Percentiles rank a stretch among this genome's conserved stretches.
Evolutionary conservation across 2,329 filamentous ascomycete genomes (phyloP).

Genomic region (Epichloe coenophiala): DNA sequence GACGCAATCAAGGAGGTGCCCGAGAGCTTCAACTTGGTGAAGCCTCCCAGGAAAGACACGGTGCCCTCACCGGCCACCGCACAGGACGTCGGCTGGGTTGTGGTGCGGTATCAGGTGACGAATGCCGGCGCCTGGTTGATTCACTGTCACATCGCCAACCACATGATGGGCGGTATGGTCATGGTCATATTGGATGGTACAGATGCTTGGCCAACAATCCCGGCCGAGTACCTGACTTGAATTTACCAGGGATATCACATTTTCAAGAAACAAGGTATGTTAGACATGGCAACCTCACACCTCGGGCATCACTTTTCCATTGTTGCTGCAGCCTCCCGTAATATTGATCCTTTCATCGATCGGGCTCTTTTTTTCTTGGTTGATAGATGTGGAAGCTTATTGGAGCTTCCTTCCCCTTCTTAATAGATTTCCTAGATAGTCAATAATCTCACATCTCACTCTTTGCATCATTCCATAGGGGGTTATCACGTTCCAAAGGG

Average conservation of each 20-base stretch:
- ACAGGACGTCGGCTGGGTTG: conserved; percentile 26
- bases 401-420: no score
- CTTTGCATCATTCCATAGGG: no score
- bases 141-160: conserved; percentile 43
- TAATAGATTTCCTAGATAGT: no score
- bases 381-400: no score
- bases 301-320: no score
- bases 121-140: conserved; percentile 41
- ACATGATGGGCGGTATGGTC: conserved; percentile 41
- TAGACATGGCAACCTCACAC: no score
- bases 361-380: no score
- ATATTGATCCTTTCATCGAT: no score
- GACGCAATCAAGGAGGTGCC: conserved; percentile 35
- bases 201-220: conserved; percentile 28
- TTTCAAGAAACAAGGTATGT: no score
- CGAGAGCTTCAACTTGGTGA: conserved; percentile 40
- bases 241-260: background rate
- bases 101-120: conserved; percentile 35
- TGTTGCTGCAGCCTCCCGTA: no score
- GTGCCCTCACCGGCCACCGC: conserved; percentile 13
- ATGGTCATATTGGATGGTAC: conserved; percentile 36
- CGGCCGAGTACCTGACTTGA: conserved; percentile 21
- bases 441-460: no score
- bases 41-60: conserved; percentile 38
- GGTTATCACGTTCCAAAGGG: no score